Evolutionary conservation across 331 rosid species (phyloP).

Genomic region (Erythrophleum ivorense): DNA sequence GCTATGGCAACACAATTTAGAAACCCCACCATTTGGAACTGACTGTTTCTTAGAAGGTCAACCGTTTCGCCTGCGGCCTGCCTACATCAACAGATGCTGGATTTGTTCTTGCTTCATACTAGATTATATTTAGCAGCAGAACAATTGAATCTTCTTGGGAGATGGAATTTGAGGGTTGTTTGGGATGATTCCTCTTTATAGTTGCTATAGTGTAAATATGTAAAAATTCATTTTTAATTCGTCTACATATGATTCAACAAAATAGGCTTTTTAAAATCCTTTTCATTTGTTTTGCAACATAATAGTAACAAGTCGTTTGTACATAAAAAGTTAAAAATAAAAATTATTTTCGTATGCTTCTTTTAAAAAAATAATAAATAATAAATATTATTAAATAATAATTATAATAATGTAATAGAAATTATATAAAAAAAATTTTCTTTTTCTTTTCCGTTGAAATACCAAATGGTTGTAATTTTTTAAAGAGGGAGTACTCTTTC

Average conservation of each 20-base stretch:
- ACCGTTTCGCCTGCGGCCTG: conserved; percentile 38
- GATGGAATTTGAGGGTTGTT: background rate
- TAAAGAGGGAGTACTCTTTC: too few relatives aligned
- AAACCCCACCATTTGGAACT: conserved; percentile 83
- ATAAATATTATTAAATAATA: too few relatives aligned
- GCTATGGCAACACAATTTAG: conserved; percentile 83
- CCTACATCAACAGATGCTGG: conserved; percentile 28
- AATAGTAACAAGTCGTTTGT: too few relatives aligned
- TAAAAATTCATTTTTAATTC: background rate
- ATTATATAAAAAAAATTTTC: too few relatives aligned
- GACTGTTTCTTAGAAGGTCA: conserved; percentile 34
- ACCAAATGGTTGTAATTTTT: too few relatives aligned
- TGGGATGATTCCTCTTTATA: background rate
- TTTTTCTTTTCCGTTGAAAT: too few relatives aligned
- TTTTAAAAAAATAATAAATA: too few relatives aligned
- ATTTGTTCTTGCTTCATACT: conserved; percentile 27
- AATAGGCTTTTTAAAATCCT: background rate
- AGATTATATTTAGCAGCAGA: conserved; percentile 22
- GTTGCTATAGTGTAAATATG: background rate
- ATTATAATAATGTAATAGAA: too few relatives aligned
- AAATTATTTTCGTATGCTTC: too few relatives aligned
- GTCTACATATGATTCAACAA: background rate
- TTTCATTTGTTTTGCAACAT: background rate
- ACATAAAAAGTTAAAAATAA: too few relatives aligned
- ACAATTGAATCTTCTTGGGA: background rate